Evolutionary conservation across 352 stramenopile genomes (phyloP), one percentile per base, ranked within the genome.

Genomic region (Globisporangium viniferum): DNA sequence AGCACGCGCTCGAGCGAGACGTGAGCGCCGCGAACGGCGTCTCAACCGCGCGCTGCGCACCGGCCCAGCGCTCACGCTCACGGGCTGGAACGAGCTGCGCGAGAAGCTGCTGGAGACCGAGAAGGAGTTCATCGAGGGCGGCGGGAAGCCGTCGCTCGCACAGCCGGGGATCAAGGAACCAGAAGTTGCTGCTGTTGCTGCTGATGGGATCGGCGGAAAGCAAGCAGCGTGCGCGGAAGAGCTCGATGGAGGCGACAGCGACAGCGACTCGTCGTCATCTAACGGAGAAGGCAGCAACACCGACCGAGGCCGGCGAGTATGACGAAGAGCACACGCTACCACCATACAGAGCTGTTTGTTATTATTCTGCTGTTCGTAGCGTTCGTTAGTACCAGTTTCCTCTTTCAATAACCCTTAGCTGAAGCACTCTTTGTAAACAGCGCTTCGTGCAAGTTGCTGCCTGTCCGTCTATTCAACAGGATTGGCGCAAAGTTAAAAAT

Each of bases 81-180:
- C 56, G 18, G 67, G 67, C 24, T 72, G 67, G 67, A 68, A 44
- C 29, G 36, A 51, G 39, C 54, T 72, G 53, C 67, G 67, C 48
- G 67, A 67, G 24, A 72, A 72, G 61, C 56, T 72, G 8, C 54
- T 72, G 9, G 67, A 68, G 54, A 51, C 35, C 5, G 66, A 70
- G 59, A 59, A 59, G 24, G 59, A 70, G 59, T 70, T 70, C 49
- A 59, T 70, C 49, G 66, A 70, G 22, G 66, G 66, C 49, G 65
- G 51, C 4, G 35, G 15, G 7, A 60, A 59, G 57, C 59, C 59
- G 3, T 24, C 22, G 41, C 59, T 70, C 12, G 9, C 27, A 0
- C 35, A 24, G 31, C 66, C 53, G 3, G 59, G 66, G 1, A 33
- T 39, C 15, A 29, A 48, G 56, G 31, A 6, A n/a, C 15, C 35